Conservation (phyloP, 108 stramenopile species). For the Schizochytrium sp. region DNA sequence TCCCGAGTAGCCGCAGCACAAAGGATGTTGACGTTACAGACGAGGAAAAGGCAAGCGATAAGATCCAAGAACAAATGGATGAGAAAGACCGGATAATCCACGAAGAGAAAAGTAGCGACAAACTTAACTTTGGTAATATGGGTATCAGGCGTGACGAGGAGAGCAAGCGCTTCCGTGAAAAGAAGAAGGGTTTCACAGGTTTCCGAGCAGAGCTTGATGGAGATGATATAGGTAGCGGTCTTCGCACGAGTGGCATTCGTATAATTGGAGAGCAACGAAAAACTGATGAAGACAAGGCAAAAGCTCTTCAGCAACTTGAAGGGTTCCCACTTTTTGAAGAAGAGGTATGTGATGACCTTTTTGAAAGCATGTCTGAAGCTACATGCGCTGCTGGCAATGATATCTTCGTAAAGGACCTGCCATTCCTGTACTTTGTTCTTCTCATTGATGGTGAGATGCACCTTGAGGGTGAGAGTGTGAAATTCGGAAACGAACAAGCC, state of each 20-base stretch:
- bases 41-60: background rate
- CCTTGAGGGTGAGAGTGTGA: constrained; percentile 4
- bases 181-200: constrained; percentile 38
- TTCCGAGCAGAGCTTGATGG: constrained; percentile 52
- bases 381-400: background rate
- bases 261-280: background rate
- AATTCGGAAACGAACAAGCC: constrained; percentile 1
- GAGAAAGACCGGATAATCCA: background rate
- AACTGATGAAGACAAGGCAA: constrained; percentile 47
- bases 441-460: constrained; percentile 38
- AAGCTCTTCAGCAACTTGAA: background rate
- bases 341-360: constrained; percentile 18
- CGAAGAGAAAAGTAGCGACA: background rate
- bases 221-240: background rate
- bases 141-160: constrained; percentile 30
- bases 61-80: background rate
- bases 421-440: constrained; percentile 55
- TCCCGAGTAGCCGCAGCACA: constrained; percentile 23
- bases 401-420: background rate
- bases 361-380: constrained; percentile 36
- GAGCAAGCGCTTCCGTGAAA: constrained; percentile 59
- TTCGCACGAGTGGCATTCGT: background rate
- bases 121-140: background rate
- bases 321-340: constrained; percentile 30
- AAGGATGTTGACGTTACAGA: constrained; percentile 21